phyloP scores from a whole-genome alignment of 164 flowering plant genomes.

The Aristolochia fimbriata region DNA sequence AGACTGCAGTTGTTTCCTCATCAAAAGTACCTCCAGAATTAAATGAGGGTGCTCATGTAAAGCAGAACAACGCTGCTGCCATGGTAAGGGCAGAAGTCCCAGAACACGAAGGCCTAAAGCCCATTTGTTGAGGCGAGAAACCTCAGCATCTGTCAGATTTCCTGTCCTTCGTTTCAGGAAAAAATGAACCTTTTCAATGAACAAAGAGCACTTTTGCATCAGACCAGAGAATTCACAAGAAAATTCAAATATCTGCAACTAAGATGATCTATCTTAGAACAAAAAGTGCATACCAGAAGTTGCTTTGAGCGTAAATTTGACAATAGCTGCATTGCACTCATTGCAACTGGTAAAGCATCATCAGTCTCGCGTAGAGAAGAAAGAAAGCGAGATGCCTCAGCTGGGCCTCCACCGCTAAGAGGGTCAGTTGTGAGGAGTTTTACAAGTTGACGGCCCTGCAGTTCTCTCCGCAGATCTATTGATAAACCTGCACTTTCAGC shows the following conservation, averaged over 20 bases:
- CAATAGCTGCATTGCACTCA: constrained; percentile 97
- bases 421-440: constrained; percentile 97
- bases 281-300: constrained; percentile 56
- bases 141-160: constrained; percentile 74
- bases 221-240: not conserved
- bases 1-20: constrained; percentile 96
- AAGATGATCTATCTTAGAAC: not conserved
- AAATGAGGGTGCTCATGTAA: constrained; percentile 94
- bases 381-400: constrained; percentile 98
- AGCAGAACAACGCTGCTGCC: constrained; percentile 98
- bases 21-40: constrained; percentile 88
- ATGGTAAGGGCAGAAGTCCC: constrained; percentile 88
- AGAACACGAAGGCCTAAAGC: constrained; percentile 96
- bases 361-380: constrained; percentile 84
- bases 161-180: constrained; percentile 87
- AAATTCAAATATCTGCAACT: not conserved
- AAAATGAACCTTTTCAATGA: constrained; percentile 78
- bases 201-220: not conserved
- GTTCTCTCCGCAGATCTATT: constrained; percentile 81
- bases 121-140: constrained; percentile 87
- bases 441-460: constrained; percentile 96
- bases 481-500: constrained; percentile 97
- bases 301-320: constrained; percentile 93
- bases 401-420: constrained; percentile 96
- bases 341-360: constrained; percentile 97